A percentile compares a stretch with the other conserved stretches of the same genome.
Conservation (phyloP, 1,139 yeast species). For the Geotrichum citri-aurantii region DNA sequence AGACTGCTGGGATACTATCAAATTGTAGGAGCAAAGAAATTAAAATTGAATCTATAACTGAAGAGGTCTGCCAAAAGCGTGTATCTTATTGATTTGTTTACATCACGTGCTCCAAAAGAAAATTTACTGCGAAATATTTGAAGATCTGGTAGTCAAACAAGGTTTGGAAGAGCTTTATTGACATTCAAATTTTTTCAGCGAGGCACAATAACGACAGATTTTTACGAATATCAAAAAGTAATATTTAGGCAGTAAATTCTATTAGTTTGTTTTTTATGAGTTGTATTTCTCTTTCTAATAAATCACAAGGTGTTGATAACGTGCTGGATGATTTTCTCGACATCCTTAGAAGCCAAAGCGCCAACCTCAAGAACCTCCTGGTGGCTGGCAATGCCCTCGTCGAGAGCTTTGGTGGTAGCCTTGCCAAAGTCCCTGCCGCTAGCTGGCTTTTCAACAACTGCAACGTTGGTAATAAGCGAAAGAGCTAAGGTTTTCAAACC, state of each 20-base stretch:
- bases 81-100: neutral
- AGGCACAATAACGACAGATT: no score
- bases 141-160: no score
- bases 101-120: neutral
- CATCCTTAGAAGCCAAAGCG: conserved; percentile 71
- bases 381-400: conserved; percentile 79
- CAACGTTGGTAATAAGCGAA: conserved; percentile 79
- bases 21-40: neutral
- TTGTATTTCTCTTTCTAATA: no score
- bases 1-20: neutral
- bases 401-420: conserved; percentile 22
- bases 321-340: conserved; percentile 60
- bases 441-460: conserved; percentile 70
- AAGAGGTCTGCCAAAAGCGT: neutral
- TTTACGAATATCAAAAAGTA: no score
- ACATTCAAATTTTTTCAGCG: no score
- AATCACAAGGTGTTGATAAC: conserved; percentile 44
- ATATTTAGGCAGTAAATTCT: no score
- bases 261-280: no score
- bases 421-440: conserved; percentile 51
- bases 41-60: neutral
- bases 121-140: no score
- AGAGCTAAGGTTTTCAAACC: conserved; percentile 78
- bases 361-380: conserved; percentile 85
- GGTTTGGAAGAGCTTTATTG: no score